These are phyloP conservation scores for Talaromyces stipitatus DNA, from an alignment of 495 filamentous ascomycete genomes.

Conservation along the genomic window DNA sequence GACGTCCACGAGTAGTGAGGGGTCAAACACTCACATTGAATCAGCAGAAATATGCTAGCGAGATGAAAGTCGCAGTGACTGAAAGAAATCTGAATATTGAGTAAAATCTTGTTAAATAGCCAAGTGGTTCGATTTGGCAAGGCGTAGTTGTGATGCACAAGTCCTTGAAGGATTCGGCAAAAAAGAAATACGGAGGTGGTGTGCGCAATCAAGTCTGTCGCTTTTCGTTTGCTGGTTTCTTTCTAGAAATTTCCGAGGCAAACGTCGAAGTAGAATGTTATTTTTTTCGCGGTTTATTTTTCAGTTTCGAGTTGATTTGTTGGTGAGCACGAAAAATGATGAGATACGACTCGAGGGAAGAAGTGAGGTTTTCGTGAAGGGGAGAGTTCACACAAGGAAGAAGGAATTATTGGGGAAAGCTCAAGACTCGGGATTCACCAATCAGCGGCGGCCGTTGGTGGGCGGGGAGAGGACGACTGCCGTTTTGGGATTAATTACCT, in stretches of 20 bases:
- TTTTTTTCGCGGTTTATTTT: neutral
- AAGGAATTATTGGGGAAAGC: conserved; percentile 5
- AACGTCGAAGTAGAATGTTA: neutral
- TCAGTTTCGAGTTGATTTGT: neutral
- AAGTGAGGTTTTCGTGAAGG: neutral
- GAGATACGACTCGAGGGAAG: neutral
- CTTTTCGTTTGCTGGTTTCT: neutral
- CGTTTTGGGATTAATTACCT: neutral
- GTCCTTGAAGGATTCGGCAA: neutral
- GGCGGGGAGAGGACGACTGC: neutral
- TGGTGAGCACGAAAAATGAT: neutral
- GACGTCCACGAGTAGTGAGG: neutral
- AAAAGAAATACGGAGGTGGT: neutral
- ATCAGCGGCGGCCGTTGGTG: neutral
- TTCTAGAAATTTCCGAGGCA: neutral
- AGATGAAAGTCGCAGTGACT: neutral
- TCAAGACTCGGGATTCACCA: neutral
- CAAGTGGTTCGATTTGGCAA: neutral
- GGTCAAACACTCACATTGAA: neutral
- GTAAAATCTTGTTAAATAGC: neutral
- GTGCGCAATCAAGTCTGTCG: neutral
- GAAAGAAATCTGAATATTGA: neutral
- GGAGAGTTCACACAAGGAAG: conserved; percentile 1
- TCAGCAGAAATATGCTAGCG: neutral
- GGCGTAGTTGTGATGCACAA: neutral